Evolutionary conservation across 257 asterid genomes (phyloP).

Genomic region (Mitragyna speciosa): DNA sequence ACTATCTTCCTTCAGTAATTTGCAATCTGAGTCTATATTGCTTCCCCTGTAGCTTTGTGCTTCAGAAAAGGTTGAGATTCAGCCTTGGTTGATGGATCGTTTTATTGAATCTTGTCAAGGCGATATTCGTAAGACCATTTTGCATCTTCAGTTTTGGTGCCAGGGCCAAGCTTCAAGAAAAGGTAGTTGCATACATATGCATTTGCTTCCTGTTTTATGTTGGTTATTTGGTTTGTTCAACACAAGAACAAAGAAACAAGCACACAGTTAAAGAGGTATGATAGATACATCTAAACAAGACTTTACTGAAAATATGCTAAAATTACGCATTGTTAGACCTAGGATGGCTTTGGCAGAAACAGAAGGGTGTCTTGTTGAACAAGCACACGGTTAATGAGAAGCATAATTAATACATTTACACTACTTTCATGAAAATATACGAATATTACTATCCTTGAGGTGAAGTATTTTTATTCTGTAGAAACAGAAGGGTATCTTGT

Average conservation of each 20-base stretch:
- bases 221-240: neutral
- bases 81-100: constrained; percentile 66
- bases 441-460: too few relatives aligned
- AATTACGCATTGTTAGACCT: neutral
- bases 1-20: constrained; percentile 10
- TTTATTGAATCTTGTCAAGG: constrained; percentile 62
- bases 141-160: constrained; percentile 93
- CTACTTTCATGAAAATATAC: too few relatives aligned
- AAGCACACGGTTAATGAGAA: too few relatives aligned
- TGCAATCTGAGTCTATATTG: constrained; percentile 21
- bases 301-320: neutral
- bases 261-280: neutral
- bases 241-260: neutral
- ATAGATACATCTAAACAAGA: neutral
- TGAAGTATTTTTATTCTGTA: too few relatives aligned
- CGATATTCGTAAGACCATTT: constrained; percentile 87
- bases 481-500: neutral
- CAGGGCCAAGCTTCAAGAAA: constrained; percentile 56
- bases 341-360: neutral
- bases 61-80: constrained; percentile 57
- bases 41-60: constrained; percentile 64
- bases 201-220: constrained; percentile 27
- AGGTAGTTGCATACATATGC: constrained; percentile 45
- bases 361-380: too few relatives aligned
- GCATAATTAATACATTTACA: too few relatives aligned